Percentiles rank a stretch among this genome's conserved stretches.
phyloP scores from a whole-genome alignment of 305 asterid genomes.

The Fraxinus floribunda region DNA sequence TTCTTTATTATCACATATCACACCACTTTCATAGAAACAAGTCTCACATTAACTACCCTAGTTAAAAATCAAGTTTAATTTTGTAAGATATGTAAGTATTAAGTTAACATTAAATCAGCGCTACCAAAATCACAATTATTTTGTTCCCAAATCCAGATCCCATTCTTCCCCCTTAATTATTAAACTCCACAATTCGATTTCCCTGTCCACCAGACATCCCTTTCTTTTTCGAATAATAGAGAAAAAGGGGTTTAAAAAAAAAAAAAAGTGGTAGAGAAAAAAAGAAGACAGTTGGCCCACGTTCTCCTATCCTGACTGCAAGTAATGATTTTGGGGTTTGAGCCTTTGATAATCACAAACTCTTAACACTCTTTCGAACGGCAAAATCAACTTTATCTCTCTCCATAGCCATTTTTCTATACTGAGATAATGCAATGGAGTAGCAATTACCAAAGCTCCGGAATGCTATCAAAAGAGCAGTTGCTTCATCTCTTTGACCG shows the following conservation, averaged over 20 bases:
- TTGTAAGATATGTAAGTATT: not conserved
- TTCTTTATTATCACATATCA: not conserved
- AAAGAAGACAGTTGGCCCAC: not conserved
- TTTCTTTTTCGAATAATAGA: not conserved
- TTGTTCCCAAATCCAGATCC: not conserved
- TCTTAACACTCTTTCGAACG: not conserved
- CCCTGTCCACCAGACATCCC: not conserved
- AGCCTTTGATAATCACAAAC: not conserved
- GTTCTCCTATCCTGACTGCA: not conserved
- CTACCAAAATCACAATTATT: not conserved
- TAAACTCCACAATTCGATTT: not conserved
- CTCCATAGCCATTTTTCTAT: slow-evolving; percentile 1
- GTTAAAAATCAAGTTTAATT: not conserved
- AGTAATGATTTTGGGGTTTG: not conserved
- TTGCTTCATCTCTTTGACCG: slow-evolving; percentile 71
- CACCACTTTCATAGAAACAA: not conserved
- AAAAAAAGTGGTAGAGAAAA: not conserved
- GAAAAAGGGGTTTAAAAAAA: not conserved
- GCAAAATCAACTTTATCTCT: not conserved
- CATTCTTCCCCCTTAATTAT: not conserved
- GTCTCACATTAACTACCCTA: not conserved
- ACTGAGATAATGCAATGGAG: slow-evolving; percentile 43
- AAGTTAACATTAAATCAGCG: not conserved
- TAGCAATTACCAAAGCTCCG: slow-evolving; percentile 44
- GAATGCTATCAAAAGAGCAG: slow-evolving; percentile 71